Evolutionary conservation across 208 protist genomes (phyloP), one percentile per base, ranked within the genome.

Genomic region (Trypanosoma grayi): DNA sequence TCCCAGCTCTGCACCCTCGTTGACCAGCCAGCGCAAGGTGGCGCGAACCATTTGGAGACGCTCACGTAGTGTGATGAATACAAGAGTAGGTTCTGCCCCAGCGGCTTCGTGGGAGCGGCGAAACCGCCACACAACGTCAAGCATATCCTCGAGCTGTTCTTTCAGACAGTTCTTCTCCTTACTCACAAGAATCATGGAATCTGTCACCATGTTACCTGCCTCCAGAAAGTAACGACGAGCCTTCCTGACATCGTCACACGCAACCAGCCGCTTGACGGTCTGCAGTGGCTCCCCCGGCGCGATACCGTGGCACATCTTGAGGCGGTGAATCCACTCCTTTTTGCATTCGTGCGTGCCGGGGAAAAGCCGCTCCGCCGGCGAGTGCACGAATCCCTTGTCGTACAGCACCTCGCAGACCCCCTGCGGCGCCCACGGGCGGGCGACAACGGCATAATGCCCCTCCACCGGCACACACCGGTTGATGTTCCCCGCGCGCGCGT

Each of bases 381-480:
- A 31, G 25, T 57, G 34, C 7, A 48, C 44, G 50, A 70, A 62
- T 11, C 63, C 63, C 8, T 39, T 47, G 27, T 70, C 54, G 28
- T 57, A 70, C 0, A 57, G 4, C 14, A 70, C 44, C 31, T 30
- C 7, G 6, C 14, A 18, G 1, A 20, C 37, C 20, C n/a, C 54
- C 11, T 8, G 7, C 20, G 45, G 20, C 10, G 36, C 43, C 63
- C 54, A 70, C 4, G 63, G 63, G 34, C 57, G 20, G n/a, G 40
- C 41, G 13, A 56, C n/a, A 36, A 60, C 54, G 8, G 30, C 6
- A 27, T 41, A 56, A 43, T 70, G 48, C 6, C 54, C 54, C 54
- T 70, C 63, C 0, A 50, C 63, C 20, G 63, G 63, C 1, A 70
- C 63, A 6, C 27, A 16, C 7, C 45, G 1, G 36, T 33, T 52